Conservation (phyloP, 495 filamentous ascomycete species). For the Xylona heveae region DNA sequence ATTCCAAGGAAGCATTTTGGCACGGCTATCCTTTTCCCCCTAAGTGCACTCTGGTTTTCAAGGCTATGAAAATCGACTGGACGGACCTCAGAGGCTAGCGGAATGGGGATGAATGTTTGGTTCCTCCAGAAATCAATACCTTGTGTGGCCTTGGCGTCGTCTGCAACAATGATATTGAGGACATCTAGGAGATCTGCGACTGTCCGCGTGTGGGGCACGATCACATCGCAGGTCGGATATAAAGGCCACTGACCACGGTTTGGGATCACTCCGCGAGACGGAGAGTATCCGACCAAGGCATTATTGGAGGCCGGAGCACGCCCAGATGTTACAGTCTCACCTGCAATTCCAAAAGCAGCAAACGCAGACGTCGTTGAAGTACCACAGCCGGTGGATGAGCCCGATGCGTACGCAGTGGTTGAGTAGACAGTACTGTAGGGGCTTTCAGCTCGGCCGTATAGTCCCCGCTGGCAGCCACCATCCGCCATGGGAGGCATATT, state of each 20-base stretch:
- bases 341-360: slow-evolving; percentile 14
- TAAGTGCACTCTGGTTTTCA: slow-evolving; percentile 4
- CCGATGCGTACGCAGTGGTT: slow-evolving; percentile 14
- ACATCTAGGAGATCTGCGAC: slow-evolving; percentile 14
- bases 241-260: slow-evolving; percentile 16
- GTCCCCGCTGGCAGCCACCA: slow-evolving; percentile 14
- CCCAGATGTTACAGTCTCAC: slow-evolving; percentile 13
- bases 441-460: slow-evolving; percentile 15
- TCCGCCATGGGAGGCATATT: slow-evolving; percentile 19
- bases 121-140: slow-evolving; percentile 17
- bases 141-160: slow-evolving; percentile 8
- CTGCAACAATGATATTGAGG: slow-evolving; percentile 10
- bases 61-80: slow-evolving; percentile 1
- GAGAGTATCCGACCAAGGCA: slow-evolving; percentile 14
- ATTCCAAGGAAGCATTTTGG: slow-evolving; percentile 14
- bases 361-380: slow-evolving; percentile 13
- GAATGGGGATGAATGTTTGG: slow-evolving; percentile 11
- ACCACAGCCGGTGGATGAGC: slow-evolving; percentile 15
- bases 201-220: slow-evolving; percentile 13
- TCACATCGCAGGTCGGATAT: slow-evolving; percentile 15
- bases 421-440: slow-evolving; percentile 15
- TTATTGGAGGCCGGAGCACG: slow-evolving; percentile 17
- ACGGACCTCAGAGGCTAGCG: too few relatives aligned
- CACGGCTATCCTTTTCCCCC: slow-evolving; percentile 13
- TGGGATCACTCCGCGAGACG: slow-evolving; percentile 13